Percentiles rank a stretch among this genome's conserved stretches.
These are phyloP conservation scores for Plectosphaerella cucumerina DNA, from an alignment of 2,329 filamentous ascomycete genomes.

Conservation along the genomic window DNA sequence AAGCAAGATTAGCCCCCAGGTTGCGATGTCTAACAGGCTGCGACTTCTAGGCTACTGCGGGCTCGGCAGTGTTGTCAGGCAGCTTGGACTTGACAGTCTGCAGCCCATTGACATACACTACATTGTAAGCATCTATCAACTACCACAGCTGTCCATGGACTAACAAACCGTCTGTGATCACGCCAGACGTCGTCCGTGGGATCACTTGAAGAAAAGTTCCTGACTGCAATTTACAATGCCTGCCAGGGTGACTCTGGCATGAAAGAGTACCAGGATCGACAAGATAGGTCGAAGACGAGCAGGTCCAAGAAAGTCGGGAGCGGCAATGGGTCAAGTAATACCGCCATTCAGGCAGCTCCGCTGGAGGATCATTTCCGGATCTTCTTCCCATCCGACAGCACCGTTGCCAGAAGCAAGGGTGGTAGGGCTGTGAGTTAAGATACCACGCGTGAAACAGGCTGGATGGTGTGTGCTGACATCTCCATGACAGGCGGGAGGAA, in stretches of 20 bases:
- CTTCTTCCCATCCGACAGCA: slow-evolving; percentile 75
- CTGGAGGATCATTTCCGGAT: slow-evolving; percentile 57
- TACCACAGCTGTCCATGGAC: background rate
- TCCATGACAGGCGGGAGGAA: slow-evolving; percentile 64
- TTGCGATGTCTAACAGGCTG: slow-evolving; percentile 11
- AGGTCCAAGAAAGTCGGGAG: slow-evolving; percentile 18
- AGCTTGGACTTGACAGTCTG: slow-evolving; percentile 56
- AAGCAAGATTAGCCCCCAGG: slow-evolving; percentile 4
- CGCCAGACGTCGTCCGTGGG: slow-evolving; percentile 82
- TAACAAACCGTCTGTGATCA: background rate
- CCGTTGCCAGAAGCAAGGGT: slow-evolving; percentile 61
- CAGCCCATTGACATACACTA: slow-evolving; percentile 66
- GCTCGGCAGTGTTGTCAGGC: slow-evolving; percentile 61
- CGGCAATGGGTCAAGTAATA: background rate
- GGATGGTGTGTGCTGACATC: slow-evolving; percentile 21
- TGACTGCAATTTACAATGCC: slow-evolving; percentile 52
- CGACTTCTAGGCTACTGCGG: slow-evolving; percentile 62
- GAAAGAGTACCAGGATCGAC: slow-evolving; percentile 39
- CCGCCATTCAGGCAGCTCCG: slow-evolving; percentile 3
- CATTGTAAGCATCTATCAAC: slow-evolving; percentile 45
- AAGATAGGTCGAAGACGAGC: slow-evolving; percentile 23
- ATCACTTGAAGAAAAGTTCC: slow-evolving; percentile 63
- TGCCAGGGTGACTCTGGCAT: slow-evolving; percentile 50
- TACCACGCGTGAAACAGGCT: background rate
- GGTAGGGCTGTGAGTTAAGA: slow-evolving; percentile 48